Base-by-base conservation (phyloP, 768 basidiomycete species). In the Phlebiopsis flavidoalba region DNA sequence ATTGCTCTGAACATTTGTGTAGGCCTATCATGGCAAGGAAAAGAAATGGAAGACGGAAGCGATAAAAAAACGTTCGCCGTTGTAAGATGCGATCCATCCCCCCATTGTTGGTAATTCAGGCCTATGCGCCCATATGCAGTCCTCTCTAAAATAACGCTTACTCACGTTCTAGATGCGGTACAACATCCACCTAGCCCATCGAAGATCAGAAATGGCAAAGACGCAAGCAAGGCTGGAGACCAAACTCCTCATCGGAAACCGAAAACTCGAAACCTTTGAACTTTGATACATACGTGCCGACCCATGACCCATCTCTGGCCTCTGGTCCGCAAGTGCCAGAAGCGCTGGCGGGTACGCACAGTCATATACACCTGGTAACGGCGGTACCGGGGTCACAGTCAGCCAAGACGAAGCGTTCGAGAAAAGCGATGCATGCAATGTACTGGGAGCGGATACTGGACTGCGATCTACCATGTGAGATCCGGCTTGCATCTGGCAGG, bases 361-460 rank as follows among this genome's bases (percentile, higher is more conserved):
- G 10, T 68, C 70, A 45, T 70, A 69, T 57, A 53, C 73, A 2
- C 75, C 76, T 21, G 65, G 70, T 17, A 69, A 2, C 4, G 48
- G 21, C 40, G 6, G 73, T 14, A 64, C 73, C 6, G 77, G 73
- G 8, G 64, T 69, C 1, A 74, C 75, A 70, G 81, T 85, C 17
- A 80, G 77, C 63, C 84, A 81, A 65, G 89, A 93, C 63, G 88
- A 93, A 66, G 89, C 89, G 0, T 93, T 93, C 71, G 76, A 79
- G 24, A 84, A n/a, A 85, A 52, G 91, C 90, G 5, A 65, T 91
- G 67, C 81, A 79, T 33, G 89, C 91, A 17, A 91, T 88, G 85
- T 93, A 93, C 70, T 93, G 91, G n/a, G 91, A 78, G 80, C 22
- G 91, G 91, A 19, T 93, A 93, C 70, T 93, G 91, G 90, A 91